phyloP scores from a whole-genome alignment of 148 eudicot genomes.

The Fagopyrum tataricum region DNA sequence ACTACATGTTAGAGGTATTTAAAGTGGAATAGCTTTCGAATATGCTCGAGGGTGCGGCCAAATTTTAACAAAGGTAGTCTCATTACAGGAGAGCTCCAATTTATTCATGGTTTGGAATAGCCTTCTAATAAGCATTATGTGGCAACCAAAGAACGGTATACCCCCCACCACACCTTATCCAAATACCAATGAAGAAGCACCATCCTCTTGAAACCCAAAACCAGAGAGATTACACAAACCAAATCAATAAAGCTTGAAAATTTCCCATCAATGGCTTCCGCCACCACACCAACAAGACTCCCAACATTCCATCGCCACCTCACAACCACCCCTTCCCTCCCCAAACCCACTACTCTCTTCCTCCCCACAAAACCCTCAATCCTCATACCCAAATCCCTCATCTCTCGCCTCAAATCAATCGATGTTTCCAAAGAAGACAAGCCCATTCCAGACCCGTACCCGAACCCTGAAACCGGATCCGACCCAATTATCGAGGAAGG shows the following conservation, averaged over 20 bases:
- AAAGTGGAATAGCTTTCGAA: background rate
- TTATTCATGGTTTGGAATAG: too few relatives aligned
- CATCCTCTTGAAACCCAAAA: background rate
- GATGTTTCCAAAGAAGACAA: constrained; percentile 86
- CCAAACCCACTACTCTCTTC: constrained; percentile 22
- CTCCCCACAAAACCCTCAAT: constrained; percentile 19
- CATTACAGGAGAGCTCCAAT: background rate
- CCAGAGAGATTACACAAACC: background rate
- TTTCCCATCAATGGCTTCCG: constrained; percentile 34
- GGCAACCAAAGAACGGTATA: background rate
- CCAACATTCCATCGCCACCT: constrained; percentile 25
- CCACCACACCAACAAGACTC: constrained; percentile 32
- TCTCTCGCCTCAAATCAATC: constrained; percentile 36
- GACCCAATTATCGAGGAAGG: background rate
- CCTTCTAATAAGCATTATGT: too few relatives aligned
- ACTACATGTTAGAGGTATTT: too few relatives aligned
- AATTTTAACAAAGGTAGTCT: background rate
- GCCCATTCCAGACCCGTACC: constrained; percentile 40
- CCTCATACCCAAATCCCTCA: constrained; percentile 18
- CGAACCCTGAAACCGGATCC: background rate
- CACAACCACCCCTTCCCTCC: constrained; percentile 20
- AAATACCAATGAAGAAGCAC: background rate
- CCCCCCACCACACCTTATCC: background rate
- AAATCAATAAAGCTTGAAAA: background rate
- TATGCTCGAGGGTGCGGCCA: background rate